Conservation (phyloP, 228 moss, liverwort and hornwort species). For the Sphagnum magellanicum region DNA sequence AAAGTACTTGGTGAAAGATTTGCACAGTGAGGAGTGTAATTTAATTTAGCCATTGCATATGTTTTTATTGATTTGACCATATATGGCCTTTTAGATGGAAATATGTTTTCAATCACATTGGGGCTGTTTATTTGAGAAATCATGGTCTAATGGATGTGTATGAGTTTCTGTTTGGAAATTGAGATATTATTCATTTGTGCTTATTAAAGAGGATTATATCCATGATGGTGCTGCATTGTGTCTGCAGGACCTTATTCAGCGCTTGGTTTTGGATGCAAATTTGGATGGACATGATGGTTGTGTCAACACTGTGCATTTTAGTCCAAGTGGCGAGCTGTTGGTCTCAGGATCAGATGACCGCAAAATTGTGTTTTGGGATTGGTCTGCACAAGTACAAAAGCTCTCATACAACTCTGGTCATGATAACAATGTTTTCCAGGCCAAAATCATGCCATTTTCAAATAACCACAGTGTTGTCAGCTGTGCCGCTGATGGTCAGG, state of each 20-base stretch:
- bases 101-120: too few species aligned
- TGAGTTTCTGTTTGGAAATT: too few species aligned
- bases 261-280: slow-evolving; percentile 40
- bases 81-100: too few species aligned
- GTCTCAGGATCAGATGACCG: slow-evolving; percentile 91
- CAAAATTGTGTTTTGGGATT: slow-evolving; percentile 83
- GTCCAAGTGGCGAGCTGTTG: slow-evolving; percentile 76
- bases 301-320: slow-evolving; percentile 82
- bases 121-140: too few species aligned
- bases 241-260: slow-evolving; percentile 79
- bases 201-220: not conserved
- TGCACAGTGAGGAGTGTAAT: too few species aligned
- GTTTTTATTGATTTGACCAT: too few species aligned
- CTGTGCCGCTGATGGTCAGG: slow-evolving; percentile 94
- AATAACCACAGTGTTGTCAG: slow-evolving; percentile 81
- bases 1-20: too few species aligned
- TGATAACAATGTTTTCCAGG: slow-evolving; percentile 69
- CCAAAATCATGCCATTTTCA: slow-evolving; percentile 79
- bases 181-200: not conserved
- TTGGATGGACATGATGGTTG: slow-evolving; percentile 71
- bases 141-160: too few species aligned
- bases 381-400: slow-evolving; percentile 60
- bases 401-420: slow-evolving; percentile 69
- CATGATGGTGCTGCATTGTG: not conserved
- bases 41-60: too few species aligned